Percentiles rank a stretch among this genome's conserved stretches.
These are phyloP conservation scores for Fusarium mangiferae DNA, from an alignment of 2,329 filamentous ascomycete species.

Conservation along the genomic window DNA sequence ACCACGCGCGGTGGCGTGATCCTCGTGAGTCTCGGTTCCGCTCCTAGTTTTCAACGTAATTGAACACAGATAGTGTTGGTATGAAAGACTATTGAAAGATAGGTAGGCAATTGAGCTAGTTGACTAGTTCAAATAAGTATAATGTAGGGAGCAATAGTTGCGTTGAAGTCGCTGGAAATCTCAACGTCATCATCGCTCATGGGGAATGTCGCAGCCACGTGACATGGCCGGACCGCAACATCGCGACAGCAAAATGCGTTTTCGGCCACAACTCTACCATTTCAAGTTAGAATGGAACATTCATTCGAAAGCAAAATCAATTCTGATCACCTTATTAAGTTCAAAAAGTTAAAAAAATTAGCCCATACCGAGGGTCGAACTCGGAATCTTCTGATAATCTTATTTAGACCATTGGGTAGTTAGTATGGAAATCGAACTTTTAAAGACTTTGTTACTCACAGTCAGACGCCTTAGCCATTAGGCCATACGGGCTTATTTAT, in stretches of 20 bases:
- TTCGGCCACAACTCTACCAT: fast-evolving
- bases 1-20: not conserved
- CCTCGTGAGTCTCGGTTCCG: not conserved
- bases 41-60: constrained; percentile 12
- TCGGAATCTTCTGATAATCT: fast-evolving
- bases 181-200: not conserved
- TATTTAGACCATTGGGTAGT: no score
- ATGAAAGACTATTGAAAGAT: not conserved
- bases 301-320: fast-evolving
- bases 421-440: no score
- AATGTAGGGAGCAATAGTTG: not conserved
- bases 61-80: not conserved
- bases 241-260: fast-evolving
- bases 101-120: not conserved
- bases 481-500: not conserved
- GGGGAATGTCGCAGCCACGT: not conserved
- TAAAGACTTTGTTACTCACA: no score
- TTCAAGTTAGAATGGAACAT: fast-evolving
- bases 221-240: not conserved
- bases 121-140: not conserved
- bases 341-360: no score
- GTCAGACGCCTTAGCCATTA: not conserved
- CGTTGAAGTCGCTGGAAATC: not conserved
- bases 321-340: no score
- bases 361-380: fast-evolving